phyloP scores from a whole-genome alignment of 2,329 filamentous ascomycete species.

The Xylaria sp. region DNA sequence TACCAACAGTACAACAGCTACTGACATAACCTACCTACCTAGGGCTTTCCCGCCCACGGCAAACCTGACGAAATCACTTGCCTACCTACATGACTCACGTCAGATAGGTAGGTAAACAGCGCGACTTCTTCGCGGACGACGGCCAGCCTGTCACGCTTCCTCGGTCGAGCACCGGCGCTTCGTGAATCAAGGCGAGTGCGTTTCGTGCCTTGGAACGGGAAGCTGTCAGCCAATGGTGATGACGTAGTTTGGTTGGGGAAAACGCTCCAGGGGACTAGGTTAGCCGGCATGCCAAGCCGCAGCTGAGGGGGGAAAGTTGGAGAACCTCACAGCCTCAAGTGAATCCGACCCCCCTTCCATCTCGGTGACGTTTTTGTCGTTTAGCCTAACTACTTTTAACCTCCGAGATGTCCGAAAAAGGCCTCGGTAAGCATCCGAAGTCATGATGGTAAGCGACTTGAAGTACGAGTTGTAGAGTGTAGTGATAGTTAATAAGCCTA shows the following conservation, averaged over 20 bases:
- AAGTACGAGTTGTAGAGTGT: too few species aligned
- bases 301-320: conserved; percentile 17
- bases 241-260: conserved; percentile 20
- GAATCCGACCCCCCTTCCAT: too few species aligned
- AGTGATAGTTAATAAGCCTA: too few species aligned
- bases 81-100: neutral
- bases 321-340: neutral
- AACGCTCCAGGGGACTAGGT: neutral
- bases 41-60: neutral
- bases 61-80: neutral
- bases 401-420: too few species aligned
- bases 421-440: too few species aligned
- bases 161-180: neutral
- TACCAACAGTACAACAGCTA: too few species aligned
- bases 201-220: conserved; percentile 11
- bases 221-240: conserved; percentile 8
- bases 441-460: too few species aligned
- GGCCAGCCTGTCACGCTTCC: neutral
- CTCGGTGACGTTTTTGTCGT: too few species aligned
- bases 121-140: neutral
- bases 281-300: neutral
- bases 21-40: neutral
- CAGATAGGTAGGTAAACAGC: neutral
- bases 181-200: neutral
- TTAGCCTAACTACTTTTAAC: too few species aligned